Conservation (phyloP, 352 stramenopile species). For the Paralagenidium karlingii region DNA sequence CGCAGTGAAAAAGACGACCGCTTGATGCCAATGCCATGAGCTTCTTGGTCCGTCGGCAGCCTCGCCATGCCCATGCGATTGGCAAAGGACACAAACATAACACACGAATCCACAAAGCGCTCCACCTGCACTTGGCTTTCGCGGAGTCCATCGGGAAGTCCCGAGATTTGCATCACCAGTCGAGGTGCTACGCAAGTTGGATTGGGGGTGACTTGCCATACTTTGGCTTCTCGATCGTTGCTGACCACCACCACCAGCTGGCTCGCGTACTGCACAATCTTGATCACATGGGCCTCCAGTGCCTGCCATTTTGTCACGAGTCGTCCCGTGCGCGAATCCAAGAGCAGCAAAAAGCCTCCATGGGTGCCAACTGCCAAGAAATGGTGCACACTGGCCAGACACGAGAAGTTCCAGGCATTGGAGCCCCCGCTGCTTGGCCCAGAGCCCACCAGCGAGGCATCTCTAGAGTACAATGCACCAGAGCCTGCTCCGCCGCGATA, state of each 20-base stretch:
- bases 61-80: constrained; percentile 26
- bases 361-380: constrained; percentile 28
- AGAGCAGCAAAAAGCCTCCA: constrained; percentile 24
- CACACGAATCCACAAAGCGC: constrained; percentile 16
- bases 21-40: too few species aligned
- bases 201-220: constrained; percentile 32
- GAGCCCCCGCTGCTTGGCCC: constrained; percentile 20
- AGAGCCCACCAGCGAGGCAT: constrained; percentile 5
- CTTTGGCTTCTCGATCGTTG: constrained; percentile 43
- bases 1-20: too few species aligned
- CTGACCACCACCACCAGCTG: constrained; percentile 48
- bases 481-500: constrained; percentile 38
- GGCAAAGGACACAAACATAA: constrained; percentile 30
- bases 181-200: too few species aligned
- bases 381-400: too few species aligned
- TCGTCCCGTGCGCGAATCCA: constrained; percentile 39
- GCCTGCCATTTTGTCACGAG: constrained; percentile 40
- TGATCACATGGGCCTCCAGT: constrained; percentile 26
- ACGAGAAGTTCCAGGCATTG: constrained; percentile 8
- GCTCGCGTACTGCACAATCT: constrained; percentile 37
- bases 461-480: constrained; percentile 7
- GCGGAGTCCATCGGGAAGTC: constrained; percentile 36
- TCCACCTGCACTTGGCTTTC: constrained; percentile 40
- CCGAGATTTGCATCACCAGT: constrained; percentile 28
- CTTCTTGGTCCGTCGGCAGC: too few species aligned